Conservation (phyloP, 2,329 filamentous ascomycete species). For the Dothistroma pini region DNA sequence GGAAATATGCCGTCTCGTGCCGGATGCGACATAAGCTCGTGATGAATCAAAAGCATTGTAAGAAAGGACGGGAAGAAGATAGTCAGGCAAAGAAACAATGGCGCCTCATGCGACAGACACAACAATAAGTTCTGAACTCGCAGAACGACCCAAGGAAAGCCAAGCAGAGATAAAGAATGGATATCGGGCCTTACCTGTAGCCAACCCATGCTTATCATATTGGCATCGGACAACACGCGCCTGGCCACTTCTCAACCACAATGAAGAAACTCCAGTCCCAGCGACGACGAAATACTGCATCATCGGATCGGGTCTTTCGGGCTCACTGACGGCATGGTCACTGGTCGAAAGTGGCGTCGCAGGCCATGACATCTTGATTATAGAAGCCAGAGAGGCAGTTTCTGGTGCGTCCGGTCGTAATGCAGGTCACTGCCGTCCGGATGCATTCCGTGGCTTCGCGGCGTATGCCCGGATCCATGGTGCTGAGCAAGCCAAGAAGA, state of each 20-base stretch:
- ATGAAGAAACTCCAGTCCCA: conserved; percentile 34
- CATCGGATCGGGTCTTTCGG: conserved; percentile 45
- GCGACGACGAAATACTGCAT: conserved; percentile 36
- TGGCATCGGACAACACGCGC: conserved; percentile 48
- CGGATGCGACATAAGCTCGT: too few species aligned
- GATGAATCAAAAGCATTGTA: too few species aligned
- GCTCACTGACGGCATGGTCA: conserved; percentile 41
- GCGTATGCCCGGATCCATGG: conserved; percentile 45
- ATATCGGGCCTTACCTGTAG: conserved; percentile 20
- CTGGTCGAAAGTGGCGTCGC: conserved; percentile 37
- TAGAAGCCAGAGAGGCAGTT: conserved; percentile 46
- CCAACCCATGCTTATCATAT: conserved; percentile 37
- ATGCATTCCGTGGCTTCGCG: conserved; percentile 49
- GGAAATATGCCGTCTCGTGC: too few species aligned
- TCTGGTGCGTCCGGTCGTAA: conserved; percentile 46
- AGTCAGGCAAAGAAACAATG: conserved; percentile 8
- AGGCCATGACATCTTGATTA: conserved; percentile 37
- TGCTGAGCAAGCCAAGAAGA: conserved; percentile 44
- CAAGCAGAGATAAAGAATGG: conserved; percentile 4
- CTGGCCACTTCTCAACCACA: conserved; percentile 42
- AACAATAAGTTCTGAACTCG: neutral
- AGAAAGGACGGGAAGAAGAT: too few species aligned
- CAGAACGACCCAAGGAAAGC: conserved; percentile 1
- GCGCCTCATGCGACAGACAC: conserved; percentile 19
- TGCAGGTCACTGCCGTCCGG: conserved; percentile 45